Evolutionary conservation across 2,329 filamentous ascomycete genomes (phyloP).

Genomic region (Neonectria neomacrospora): DNA sequence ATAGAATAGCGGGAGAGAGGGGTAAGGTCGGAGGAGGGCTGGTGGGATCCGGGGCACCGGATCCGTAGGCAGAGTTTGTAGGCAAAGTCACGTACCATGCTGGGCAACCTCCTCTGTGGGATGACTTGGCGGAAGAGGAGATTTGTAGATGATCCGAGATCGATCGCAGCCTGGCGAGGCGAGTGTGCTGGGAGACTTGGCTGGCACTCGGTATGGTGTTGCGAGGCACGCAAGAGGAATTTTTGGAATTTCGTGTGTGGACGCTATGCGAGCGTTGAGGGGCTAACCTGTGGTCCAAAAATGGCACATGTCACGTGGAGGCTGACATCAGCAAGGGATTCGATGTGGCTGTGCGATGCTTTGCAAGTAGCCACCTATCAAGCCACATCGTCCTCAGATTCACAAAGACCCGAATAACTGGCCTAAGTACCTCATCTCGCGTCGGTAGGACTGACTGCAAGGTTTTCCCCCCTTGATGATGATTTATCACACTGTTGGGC

Average conservation of each 20-base stretch:
- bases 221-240: slow-evolving; percentile 51
- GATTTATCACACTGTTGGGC: no score
- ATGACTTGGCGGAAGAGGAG: slow-evolving; percentile 52
- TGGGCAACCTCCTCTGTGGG: slow-evolving; percentile 63
- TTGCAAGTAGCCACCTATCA: slow-evolving; percentile 27
- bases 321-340: slow-evolving; percentile 44
- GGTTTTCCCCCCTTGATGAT: not conserved
- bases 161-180: slow-evolving; percentile 52
- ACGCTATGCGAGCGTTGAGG: slow-evolving; percentile 56
- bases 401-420: not conserved
- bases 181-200: slow-evolving; percentile 51
- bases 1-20: slow-evolving; percentile 42
- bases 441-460: not conserved
- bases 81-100: slow-evolving; percentile 54
- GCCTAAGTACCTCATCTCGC: not conserved
- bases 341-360: slow-evolving; percentile 29
- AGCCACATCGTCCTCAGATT: slow-evolving; percentile 29
- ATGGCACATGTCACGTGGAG: slow-evolving; percentile 49
- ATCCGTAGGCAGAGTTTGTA: slow-evolving; percentile 8
- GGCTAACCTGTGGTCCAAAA: slow-evolving; percentile 46
- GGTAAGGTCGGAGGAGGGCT: slow-evolving; percentile 41
- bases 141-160: slow-evolving; percentile 50
- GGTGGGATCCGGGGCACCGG: slow-evolving; percentile 3
- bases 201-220: slow-evolving; percentile 54
- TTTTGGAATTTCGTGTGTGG: slow-evolving; percentile 61